Conservation (phyloP, 257 asterid genomes). For the Hygrophila difformis region DNA sequence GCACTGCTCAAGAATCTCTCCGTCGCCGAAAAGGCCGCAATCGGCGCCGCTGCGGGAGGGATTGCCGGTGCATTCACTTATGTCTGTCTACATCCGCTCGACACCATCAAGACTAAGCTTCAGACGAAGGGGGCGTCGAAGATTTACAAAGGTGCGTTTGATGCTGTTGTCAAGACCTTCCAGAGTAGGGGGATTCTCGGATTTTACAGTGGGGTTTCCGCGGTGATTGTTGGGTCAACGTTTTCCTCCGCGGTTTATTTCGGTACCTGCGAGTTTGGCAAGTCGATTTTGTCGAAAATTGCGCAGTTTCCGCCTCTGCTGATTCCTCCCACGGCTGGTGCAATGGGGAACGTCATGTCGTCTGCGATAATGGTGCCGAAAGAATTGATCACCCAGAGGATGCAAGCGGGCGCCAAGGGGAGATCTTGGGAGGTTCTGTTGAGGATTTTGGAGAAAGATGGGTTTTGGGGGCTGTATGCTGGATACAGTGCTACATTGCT, state of each 20-base stretch:
- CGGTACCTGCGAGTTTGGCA: slow-evolving; percentile 97
- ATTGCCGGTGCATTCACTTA: slow-evolving; percentile 96
- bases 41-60: slow-evolving; percentile 85
- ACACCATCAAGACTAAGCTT: slow-evolving; percentile 87
- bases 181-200: slow-evolving; percentile 67
- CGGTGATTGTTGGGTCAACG: slow-evolving; percentile 89
- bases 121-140: slow-evolving; percentile 95
- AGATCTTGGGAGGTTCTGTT: slow-evolving; percentile 84
- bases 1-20: slow-evolving; percentile 72
- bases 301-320: slow-evolving; percentile 48
- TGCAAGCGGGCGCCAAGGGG: slow-evolving; percentile 97
- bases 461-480: slow-evolving; percentile 79
- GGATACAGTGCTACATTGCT: slow-evolving; percentile 93
- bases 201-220: slow-evolving; percentile 87
- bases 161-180: slow-evolving; percentile 76
- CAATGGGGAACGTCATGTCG: slow-evolving; percentile 91
- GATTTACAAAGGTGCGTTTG: slow-evolving; percentile 68
- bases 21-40: slow-evolving; percentile 64
- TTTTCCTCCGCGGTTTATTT: slow-evolving; percentile 95
- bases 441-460: slow-evolving; percentile 82
- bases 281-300: slow-evolving; percentile 62
- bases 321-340: slow-evolving; percentile 98
- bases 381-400: slow-evolving; percentile 85
- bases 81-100: slow-evolving; percentile 89
- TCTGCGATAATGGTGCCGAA: slow-evolving; percentile 98